These are phyloP conservation scores for Rhododendron ovatum DNA, from an alignment of 148 eudicot genomes.

Conservation along the genomic window DNA sequence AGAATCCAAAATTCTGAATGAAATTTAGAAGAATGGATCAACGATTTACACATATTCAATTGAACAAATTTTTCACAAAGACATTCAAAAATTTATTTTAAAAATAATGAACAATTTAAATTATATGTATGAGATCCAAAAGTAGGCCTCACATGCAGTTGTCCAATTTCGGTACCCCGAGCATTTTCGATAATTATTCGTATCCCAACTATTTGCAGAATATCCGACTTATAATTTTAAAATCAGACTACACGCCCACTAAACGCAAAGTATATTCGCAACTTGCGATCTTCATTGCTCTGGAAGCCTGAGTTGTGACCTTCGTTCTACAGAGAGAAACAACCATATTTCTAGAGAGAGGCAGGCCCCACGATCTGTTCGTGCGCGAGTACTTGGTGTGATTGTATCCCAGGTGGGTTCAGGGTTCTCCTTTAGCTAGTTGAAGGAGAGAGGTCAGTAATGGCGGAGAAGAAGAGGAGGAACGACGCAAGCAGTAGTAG, in stretches of 20 bases:
- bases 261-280: background rate
- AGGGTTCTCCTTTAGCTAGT: background rate
- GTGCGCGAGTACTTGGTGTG: background rate
- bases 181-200: too few relatives aligned
- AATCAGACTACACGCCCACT: background rate
- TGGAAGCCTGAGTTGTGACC: background rate
- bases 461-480: constrained; percentile 35
- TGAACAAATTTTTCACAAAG: too few relatives aligned
- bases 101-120: too few relatives aligned
- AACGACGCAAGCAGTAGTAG: constrained; percentile 61
- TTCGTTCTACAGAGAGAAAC: background rate
- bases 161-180: too few relatives aligned
- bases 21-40: too few relatives aligned
- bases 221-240: background rate
- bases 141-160: too few relatives aligned
- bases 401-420: background rate
- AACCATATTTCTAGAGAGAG: background rate
- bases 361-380: background rate
- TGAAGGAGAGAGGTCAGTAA: background rate
- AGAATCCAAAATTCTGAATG: too few relatives aligned
- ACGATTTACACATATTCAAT: too few relatives aligned
- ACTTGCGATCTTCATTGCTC: background rate
- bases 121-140: too few relatives aligned
- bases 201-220: too few relatives aligned
- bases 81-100: too few relatives aligned